Base-by-base conservation (phyloP, 139 green algal species). In the Pleodorina starrii region DNA sequence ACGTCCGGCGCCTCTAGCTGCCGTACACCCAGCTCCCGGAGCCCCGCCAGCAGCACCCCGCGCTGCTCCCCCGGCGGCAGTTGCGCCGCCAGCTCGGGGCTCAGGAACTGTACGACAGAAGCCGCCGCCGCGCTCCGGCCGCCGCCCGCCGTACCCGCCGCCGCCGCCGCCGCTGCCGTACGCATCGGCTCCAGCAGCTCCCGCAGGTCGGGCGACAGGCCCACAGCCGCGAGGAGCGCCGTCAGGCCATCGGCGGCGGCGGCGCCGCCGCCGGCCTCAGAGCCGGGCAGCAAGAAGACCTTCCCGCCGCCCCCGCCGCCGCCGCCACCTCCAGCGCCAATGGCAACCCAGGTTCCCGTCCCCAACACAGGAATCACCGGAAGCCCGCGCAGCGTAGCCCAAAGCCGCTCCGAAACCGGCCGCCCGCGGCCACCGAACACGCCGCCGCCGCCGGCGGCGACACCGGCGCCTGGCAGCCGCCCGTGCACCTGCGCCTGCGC, bases 11-110 rank as follows among this genome's bases (percentile, higher is more conserved):
- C 50, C 77, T 72, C 77, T 25, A 85, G 50, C 21, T 36, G 50
- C 4, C 77, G 77, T 40, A 85, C 77, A 43, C 77, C 77, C 36
- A 85, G 79, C 57, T 75, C 57, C 38, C 38, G 25, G 32, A 86
- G 79, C 12, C 79, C 79, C 32, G 57, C 57, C 38, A 75, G 57
- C 38, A 86, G 79, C 12, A 86, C 57, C 4, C 10, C 79, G 0
- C 79, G 79, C 57, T 86, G 79, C 25, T 74, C 79, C n/a, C 40
- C 78, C 0, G 35, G 6, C 35, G 57, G 25, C 48, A 69, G 57
- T 25, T n/a, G 25, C 11, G 1, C 9, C 32, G 27, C 10, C 27
- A 86, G 79, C 0, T 5, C 27, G 5, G 79, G 79, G 40, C 44
- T 44, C 38, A 86, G 79, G 57, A 86, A 86, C 3, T 2, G 57